A percentile compares a stretch with the other conserved stretches of the same genome.
Conservation (phyloP, 352 stramenopile species). For the Pythium biforme region DNA sequence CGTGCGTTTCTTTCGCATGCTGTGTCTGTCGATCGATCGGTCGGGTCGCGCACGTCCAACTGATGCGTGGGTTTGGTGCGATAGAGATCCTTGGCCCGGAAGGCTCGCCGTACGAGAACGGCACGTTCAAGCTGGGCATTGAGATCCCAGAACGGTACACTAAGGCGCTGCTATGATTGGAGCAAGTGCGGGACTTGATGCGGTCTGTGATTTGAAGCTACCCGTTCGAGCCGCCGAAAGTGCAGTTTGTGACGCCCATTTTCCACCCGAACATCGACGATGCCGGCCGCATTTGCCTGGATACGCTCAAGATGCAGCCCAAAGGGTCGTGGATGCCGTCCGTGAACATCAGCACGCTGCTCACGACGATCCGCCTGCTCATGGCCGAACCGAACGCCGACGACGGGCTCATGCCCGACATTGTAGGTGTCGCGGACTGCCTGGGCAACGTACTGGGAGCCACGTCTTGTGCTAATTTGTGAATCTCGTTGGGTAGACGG, state of each 20-base stretch:
- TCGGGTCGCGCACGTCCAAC: neutral
- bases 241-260: constrained; percentile 76
- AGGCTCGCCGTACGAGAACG: constrained; percentile 79
- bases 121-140: constrained; percentile 71
- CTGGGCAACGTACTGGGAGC: neutral
- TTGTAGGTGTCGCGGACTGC: constrained; percentile 37
- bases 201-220: constrained; percentile 45
- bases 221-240: constrained; percentile 81
- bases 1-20: constrained; percentile 35
- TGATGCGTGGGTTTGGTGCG: neutral
- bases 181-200: too few species aligned
- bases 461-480: too few species aligned
- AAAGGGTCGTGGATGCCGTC: constrained; percentile 91
- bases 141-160: constrained; percentile 66
- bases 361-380: constrained; percentile 90
- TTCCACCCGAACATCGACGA: constrained; percentile 88
- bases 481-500: constrained; percentile 61
- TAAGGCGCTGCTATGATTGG: neutral
- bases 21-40: neutral
- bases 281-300: constrained; percentile 86
- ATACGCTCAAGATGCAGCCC: constrained; percentile 91
- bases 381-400: constrained; percentile 91
- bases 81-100: constrained; percentile 79
- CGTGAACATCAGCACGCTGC: constrained; percentile 89
- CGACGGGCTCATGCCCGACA: constrained; percentile 89